Percentiles rank a stretch among this genome's conserved stretches.
phyloP scores from a whole-genome alignment of 2,329 filamentous ascomycete species.

The Epichloe festucae region DNA sequence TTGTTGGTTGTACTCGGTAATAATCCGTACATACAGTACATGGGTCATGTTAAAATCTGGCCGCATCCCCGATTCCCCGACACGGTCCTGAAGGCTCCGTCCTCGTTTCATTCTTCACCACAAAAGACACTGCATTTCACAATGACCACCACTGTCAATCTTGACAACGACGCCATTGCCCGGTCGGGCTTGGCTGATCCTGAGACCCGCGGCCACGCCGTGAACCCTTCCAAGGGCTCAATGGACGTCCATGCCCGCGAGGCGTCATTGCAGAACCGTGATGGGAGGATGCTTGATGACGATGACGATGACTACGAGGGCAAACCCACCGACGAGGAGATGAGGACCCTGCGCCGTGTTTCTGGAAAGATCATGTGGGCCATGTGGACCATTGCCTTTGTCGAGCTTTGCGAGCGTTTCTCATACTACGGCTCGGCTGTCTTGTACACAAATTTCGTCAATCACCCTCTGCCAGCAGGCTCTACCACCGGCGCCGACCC shows the following conservation, averaged over 20 bases:
- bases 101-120: too few species aligned
- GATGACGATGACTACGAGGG: constrained; percentile 20
- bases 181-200: constrained; percentile 19
- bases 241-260: constrained; percentile 13
- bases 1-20: too few species aligned
- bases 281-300: constrained; percentile 12
- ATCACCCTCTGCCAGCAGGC: constrained; percentile 37
- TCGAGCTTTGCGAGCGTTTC: constrained; percentile 65
- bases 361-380: constrained; percentile 51
- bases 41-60: too few species aligned
- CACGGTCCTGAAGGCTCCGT: too few species aligned
- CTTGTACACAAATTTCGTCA: constrained; percentile 56
- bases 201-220: constrained; percentile 17
- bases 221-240: constrained; percentile 15
- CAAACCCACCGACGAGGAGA: constrained; percentile 48
- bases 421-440: constrained; percentile 63
- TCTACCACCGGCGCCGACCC: constrained; percentile 39
- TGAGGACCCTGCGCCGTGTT: constrained; percentile 47
- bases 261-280: constrained; percentile 8
- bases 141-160: constrained; percentile 23
- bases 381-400: constrained; percentile 57
- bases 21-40: too few species aligned
- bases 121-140: constrained; percentile 1
- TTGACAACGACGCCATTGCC: constrained; percentile 25
- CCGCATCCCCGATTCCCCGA: too few species aligned